phyloP scores from a whole-genome alignment of 1,284 basidiomycete genomes.

The Rhodofomes roseus region DNA sequence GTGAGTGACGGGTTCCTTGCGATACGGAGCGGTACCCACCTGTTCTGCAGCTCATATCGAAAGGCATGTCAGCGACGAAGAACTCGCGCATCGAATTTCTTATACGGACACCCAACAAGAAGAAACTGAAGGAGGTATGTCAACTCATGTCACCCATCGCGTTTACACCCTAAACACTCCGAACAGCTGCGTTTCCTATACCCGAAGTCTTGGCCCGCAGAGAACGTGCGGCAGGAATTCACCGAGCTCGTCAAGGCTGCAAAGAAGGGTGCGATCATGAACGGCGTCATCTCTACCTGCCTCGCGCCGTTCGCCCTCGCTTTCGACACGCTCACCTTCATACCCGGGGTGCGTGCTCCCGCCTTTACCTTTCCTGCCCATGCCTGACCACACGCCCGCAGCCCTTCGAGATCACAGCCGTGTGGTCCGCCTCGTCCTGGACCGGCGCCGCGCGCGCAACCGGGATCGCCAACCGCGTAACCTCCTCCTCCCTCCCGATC shows the following conservation, averaged over 20 bases:
- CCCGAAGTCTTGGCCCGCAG: constrained; percentile 3
- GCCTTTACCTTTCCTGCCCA: not conserved
- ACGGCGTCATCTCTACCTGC: constrained; percentile 7
- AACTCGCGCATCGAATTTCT: constrained; percentile 9
- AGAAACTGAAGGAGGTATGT: constrained; percentile 7
- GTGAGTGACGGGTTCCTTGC: not conserved
- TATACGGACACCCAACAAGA: constrained; percentile 8
- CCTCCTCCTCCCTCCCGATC: constrained; percentile 6
- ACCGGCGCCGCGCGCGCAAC: constrained; percentile 8
- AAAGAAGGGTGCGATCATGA: constrained; percentile 8
- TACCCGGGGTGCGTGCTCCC: constrained; percentile 5
- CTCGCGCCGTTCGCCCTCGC: constrained; percentile 8
- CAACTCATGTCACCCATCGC: not conserved
- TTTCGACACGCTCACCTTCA: constrained; percentile 7
- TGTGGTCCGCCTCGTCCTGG: constrained; percentile 9
- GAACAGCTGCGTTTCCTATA: constrained; percentile 5
- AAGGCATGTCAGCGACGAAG: constrained; percentile 8
- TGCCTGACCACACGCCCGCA: not conserved
- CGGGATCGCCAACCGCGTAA: constrained; percentile 7
- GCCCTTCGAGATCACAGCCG: constrained; percentile 9
- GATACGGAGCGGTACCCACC: not conserved
- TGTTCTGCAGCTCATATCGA: constrained; percentile 2
- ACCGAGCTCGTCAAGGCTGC: constrained; percentile 7
- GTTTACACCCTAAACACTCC: not conserved
- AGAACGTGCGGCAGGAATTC: constrained; percentile 4